Evolutionary conservation across 805 yeast species (phyloP).

Genomic region (Ogataea philodendri): DNA sequence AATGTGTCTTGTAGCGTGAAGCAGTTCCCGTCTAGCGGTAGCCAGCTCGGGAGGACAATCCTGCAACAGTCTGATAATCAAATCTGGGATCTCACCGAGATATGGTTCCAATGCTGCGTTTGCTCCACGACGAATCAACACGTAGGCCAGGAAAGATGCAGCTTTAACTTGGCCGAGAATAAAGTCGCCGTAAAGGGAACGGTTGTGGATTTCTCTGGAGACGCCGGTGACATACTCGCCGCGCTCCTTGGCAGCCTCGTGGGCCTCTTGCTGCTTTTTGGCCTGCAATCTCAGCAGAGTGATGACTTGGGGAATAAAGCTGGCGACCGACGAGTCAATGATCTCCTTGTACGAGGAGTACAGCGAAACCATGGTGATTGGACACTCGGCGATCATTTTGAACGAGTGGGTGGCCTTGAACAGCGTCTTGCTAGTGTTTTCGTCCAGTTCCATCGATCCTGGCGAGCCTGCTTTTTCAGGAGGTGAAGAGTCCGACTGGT

Average conservation of each 20-base stretch:
- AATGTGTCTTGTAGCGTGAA: conserved; percentile 95
- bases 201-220: conserved; percentile 69
- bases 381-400: conserved; percentile 92
- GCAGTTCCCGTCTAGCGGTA: conserved; percentile 84
- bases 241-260: conserved; percentile 51
- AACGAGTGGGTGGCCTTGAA: conserved; percentile 75
- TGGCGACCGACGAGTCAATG: conserved; percentile 67
- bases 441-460: conserved; percentile 37
- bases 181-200: conserved; percentile 82
- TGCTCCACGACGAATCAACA: conserved; percentile 80
- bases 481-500: conserved; percentile 9
- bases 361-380: conserved; percentile 91
- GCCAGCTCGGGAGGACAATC: conserved; percentile 95
- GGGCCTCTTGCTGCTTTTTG: conserved; percentile 70
- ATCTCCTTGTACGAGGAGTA: conserved; percentile 82
- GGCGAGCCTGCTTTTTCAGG: conserved; percentile 35
- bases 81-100: conserved; percentile 73
- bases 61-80: conserved; percentile 79
- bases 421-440: conserved; percentile 47
- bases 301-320: conserved; percentile 79
- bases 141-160: conserved; percentile 90
- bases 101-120: conserved; percentile 58
- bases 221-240: conserved; percentile 67
- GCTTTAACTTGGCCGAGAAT: conserved; percentile 93
- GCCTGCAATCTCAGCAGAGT: conserved; percentile 75